Evolutionary conservation across 169 alveolate species (phyloP).

Genomic region (Plasmodium coatneyi): DNA sequence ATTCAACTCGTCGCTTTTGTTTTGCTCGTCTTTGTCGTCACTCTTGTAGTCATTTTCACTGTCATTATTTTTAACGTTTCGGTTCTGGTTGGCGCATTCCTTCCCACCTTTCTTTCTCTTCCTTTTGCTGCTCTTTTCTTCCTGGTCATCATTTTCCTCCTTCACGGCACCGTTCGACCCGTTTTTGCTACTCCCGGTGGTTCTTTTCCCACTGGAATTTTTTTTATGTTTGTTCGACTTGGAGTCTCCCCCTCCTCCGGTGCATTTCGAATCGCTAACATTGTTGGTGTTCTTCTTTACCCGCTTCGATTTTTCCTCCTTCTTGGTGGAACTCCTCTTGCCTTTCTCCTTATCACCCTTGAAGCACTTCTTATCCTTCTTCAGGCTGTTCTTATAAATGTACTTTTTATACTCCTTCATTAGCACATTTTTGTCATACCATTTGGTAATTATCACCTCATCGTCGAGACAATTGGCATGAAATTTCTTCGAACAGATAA

Average conservation of each 20-base stretch:
- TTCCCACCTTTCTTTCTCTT: neutral
- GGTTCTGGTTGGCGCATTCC: neutral
- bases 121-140: neutral
- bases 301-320: slow-evolving; percentile 1
- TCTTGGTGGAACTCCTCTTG: neutral
- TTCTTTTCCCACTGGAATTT: neutral
- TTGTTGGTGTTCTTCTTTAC: neutral
- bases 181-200: neutral
- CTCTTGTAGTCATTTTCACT: slow-evolving; percentile 16
- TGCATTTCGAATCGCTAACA: slow-evolving; percentile 9
- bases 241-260: neutral
- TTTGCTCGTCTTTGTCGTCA: neutral
- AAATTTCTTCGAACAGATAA: slow-evolving; percentile 48
- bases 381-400: slow-evolving; percentile 58
- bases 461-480: slow-evolving; percentile 64
- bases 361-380: slow-evolving; percentile 25
- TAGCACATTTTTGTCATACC: slow-evolving; percentile 50
- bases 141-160: neutral
- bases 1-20: neutral
- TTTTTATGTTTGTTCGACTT: neutral
- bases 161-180: neutral
- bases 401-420: slow-evolving; percentile 69
- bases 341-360: slow-evolving; percentile 13
- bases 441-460: slow-evolving; percentile 45
- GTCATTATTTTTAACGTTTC: neutral